These are phyloP conservation scores for Kernera saxatilis DNA, from an alignment of 345 rosid species.

Conservation along the genomic window DNA sequence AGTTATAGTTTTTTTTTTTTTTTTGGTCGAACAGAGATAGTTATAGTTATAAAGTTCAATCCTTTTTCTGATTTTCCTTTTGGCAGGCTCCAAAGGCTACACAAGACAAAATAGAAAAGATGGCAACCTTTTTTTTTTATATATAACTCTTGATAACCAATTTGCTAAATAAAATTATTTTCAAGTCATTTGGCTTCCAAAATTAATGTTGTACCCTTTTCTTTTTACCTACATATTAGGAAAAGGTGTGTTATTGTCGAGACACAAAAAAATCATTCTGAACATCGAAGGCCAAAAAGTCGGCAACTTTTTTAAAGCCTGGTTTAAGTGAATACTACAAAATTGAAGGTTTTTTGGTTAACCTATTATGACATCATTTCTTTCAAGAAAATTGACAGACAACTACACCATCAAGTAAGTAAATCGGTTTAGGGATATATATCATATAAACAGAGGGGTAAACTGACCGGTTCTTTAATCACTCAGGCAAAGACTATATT, in stretches of 20 bases:
- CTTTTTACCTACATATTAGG: neutral
- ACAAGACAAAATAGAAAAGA: slow-evolving; percentile 60
- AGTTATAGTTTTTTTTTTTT: too few species aligned
- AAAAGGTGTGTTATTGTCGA: neutral
- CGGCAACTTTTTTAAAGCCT: neutral
- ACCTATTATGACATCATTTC: neutral
- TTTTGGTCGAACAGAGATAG: too few species aligned
- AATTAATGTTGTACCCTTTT: neutral
- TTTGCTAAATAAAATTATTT: neutral
- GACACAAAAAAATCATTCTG: neutral
- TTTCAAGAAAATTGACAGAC: neutral
- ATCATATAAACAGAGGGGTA: neutral
- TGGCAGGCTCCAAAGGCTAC: too few species aligned
- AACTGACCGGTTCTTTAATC: neutral
- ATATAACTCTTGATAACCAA: neutral
- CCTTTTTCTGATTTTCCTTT: too few species aligned
- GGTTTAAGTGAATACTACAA: neutral
- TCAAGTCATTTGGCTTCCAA: neutral
- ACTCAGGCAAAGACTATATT: neutral
- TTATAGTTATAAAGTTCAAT: too few species aligned
- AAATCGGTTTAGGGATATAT: neutral
- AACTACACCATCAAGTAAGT: neutral
- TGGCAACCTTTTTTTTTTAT: slow-evolving; percentile 29
- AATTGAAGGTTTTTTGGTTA: neutral
- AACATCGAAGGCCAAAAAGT: neutral